These are phyloP conservation scores for Candida fluviatilis DNA, from an alignment of 805 yeast species.

Conservation along the genomic window DNA sequence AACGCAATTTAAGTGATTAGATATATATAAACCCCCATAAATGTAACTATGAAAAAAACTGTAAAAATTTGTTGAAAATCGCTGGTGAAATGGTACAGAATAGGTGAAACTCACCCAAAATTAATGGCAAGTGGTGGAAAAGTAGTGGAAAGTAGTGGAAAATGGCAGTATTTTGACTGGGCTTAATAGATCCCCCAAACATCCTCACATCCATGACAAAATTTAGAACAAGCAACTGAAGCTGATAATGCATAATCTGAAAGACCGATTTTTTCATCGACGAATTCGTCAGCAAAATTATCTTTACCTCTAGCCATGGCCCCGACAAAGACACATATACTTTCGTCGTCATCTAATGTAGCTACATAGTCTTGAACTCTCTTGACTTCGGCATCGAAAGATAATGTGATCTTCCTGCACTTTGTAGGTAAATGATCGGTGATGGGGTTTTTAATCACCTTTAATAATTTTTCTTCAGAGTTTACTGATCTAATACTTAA, in stretches of 20 bases:
- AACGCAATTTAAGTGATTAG: no score
- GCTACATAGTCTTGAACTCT: conserved; percentile 85
- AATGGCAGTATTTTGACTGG: no score
- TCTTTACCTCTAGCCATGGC: conserved; percentile 99
- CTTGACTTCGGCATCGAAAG: conserved; percentile 85
- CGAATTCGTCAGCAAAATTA: conserved; percentile 94
- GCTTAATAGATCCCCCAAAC: conserved; percentile 81
- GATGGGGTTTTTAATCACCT: conserved; percentile 94
- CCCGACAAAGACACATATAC: conserved; percentile 97
- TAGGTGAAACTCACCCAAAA: no score
- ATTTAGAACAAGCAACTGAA: conserved; percentile 95
- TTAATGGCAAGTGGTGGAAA: neutral
- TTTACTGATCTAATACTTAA: conserved; percentile 90
- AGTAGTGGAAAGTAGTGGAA: neutral
- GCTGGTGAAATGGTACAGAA: no score
- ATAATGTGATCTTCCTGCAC: conserved; percentile 88
- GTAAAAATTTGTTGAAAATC: neutral
- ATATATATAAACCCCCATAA: neutral
- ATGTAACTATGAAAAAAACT: neutral
- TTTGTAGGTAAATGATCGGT: conserved; percentile 96
- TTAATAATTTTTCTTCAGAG: conserved; percentile 89
- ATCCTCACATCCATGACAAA: conserved; percentile 98
- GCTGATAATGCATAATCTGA: conserved; percentile 95
- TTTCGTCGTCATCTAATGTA: conserved; percentile 80
- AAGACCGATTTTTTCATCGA: conserved; percentile 93